phyloP scores from a whole-genome alignment of 2,329 filamentous ascomycete genomes.

The Cercospora sp. region DNA sequence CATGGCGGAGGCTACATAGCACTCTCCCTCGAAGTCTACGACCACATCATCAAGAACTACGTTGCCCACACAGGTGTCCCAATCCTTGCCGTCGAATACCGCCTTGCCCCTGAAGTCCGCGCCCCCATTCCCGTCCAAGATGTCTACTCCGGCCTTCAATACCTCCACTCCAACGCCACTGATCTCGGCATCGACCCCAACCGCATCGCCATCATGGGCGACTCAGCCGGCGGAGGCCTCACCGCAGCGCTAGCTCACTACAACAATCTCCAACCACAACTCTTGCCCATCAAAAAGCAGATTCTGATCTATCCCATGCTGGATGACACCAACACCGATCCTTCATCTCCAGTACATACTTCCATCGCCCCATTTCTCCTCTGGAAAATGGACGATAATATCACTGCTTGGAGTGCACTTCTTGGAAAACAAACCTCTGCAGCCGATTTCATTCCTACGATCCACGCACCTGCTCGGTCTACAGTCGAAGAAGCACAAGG shows the following conservation, averaged over 20 bases:
- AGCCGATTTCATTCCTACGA: constrained; percentile 37
- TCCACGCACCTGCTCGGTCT: constrained; percentile 43
- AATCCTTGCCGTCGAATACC: constrained; percentile 46
- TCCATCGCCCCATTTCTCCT: constrained; percentile 37
- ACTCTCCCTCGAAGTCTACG: constrained; percentile 34
- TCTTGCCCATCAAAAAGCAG: constrained; percentile 42
- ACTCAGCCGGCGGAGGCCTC: constrained; percentile 48
- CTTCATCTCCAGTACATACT: constrained; percentile 27
- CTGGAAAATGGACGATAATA: constrained; percentile 44
- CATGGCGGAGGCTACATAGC: constrained; percentile 48
- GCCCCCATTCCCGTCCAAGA: constrained; percentile 44
- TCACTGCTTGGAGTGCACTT: constrained; percentile 46
- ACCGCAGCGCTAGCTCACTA: constrained; percentile 44
- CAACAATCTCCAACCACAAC: constrained; percentile 30
- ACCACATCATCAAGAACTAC: constrained; percentile 30
- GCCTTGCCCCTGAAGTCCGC: constrained; percentile 46
- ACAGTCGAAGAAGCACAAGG: constrained; percentile 38
- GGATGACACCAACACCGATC: constrained; percentile 42
- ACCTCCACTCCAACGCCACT: constrained; percentile 41
- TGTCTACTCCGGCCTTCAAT: constrained; percentile 44
- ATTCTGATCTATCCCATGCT: constrained; percentile 53
- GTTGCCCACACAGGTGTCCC: constrained; percentile 38
- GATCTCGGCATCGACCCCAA: constrained; percentile 46
- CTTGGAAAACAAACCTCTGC: constrained; percentile 41
- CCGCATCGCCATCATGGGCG: constrained; percentile 46